phyloP scores from a whole-genome alignment of 1,139 yeast genomes.

The Sugiyamaella pinicola region DNA sequence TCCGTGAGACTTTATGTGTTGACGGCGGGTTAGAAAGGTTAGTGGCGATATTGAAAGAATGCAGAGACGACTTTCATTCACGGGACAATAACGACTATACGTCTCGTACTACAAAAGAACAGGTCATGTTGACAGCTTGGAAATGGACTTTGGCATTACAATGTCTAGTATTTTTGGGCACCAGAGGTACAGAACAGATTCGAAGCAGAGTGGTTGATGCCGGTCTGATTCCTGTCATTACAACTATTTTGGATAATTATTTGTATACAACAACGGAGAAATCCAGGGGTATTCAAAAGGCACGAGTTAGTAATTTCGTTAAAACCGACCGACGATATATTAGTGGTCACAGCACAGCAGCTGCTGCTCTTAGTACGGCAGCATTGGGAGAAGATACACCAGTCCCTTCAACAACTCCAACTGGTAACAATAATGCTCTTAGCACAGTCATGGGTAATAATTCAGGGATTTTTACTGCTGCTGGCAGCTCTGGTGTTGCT shows the following conservation, averaged over 20 bases:
- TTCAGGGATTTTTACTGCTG: background rate
- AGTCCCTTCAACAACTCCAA: too few relatives aligned
- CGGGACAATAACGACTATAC: conserved; percentile 17
- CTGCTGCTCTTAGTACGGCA: conserved; percentile 16
- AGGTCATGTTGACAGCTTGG: conserved; percentile 73
- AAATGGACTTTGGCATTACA: conserved; percentile 96
- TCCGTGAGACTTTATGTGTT: conserved; percentile 79
- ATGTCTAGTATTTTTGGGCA: conserved; percentile 86
- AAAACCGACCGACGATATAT: conserved; percentile 1
- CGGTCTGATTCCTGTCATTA: conserved; percentile 86
- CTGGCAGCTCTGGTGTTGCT: conserved; percentile 8
- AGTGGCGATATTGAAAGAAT: conserved; percentile 81
- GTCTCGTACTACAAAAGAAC: conserved; percentile 19
- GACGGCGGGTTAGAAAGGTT: conserved; percentile 94
- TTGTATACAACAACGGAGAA: conserved; percentile 13
- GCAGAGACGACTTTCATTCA: conserved; percentile 45
- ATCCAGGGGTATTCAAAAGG: conserved; percentile 3
- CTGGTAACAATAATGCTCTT: too few relatives aligned
- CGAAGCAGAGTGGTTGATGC: conserved; percentile 87
- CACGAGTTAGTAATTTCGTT: background rate
- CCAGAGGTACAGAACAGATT: conserved; percentile 86
- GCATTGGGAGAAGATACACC: conserved; percentile 20
- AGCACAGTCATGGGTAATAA: conserved; percentile 2
- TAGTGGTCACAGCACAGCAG: conserved; percentile 12
- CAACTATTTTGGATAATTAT: conserved; percentile 85